Evolutionary conservation across 768 basidiomycete species (phyloP), one percentile per base, ranked within the genome.

Genomic region (Coprinopsis cinerea): DNA sequence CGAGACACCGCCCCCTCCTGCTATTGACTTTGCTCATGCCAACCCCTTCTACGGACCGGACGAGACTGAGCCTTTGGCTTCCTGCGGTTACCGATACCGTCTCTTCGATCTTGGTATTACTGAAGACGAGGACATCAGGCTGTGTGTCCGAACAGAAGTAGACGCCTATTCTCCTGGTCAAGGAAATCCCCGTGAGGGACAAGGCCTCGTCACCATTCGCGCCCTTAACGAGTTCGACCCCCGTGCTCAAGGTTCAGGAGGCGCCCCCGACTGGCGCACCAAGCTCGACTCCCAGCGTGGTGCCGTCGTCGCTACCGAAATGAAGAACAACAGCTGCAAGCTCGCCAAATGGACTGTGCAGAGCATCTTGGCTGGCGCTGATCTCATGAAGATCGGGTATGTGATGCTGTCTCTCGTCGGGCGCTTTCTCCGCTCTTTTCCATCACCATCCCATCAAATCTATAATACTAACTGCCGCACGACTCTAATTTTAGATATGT

Each of bases 241-340:
- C 20, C 81, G 92, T 45, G 79, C 92, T 1, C 81, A 82, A 55
- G 94, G 95, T 20, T 84, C 89, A 0, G 95, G 93, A 23, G 92
- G 93, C 43, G 93, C 95, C 15, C 90, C 93, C n/a, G 96, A 99
- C 67, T 99, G 96, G 96, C 82, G 94, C 27, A 80, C 88, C n/a
- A 95, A 95, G 69, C 72, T 99, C 36, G 96, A 99, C 68, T 84
- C 88, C 3, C 93, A 97, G 67, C 82, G 93, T 39, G 96, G 96
- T 54, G 96, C 96, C 1, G 95, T 99, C 36, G 93, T 98, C 52
- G 92, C 96, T 28, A 94, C 92, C 22, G 96, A 99, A 75, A 98
- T 98, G 96, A 99, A 98, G 75, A 99, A 99, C 70, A 99, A 99
- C 72, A 90, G 86, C 59, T 93, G 86, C 72, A 99, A 99, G 67